Percentiles rank a stretch among this genome's conserved stretches.
phyloP scores from a whole-genome alignment of 129 eudicot species.

The Artemisia tridentata region DNA sequence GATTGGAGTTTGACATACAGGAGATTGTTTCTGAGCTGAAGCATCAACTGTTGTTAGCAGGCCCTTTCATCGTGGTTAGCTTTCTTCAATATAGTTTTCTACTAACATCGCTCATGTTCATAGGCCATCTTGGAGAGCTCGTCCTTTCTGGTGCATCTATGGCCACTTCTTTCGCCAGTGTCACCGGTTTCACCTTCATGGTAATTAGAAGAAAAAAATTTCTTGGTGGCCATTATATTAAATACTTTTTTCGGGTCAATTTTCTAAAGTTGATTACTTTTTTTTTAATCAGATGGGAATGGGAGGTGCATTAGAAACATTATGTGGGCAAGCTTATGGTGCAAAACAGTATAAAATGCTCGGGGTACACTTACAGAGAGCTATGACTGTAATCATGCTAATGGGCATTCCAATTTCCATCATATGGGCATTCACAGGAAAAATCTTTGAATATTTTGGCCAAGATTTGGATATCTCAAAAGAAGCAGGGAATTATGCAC shows the following conservation, averaged over 20 bases:
- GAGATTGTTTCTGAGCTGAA: constrained; percentile 25
- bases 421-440: constrained; percentile 33
- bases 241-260: background rate
- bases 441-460: constrained; percentile 28
- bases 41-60: constrained; percentile 34
- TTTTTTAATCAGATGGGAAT: constrained; percentile 41
- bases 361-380: constrained; percentile 45
- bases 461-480: constrained; percentile 40
- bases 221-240: background rate
- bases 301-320: constrained; percentile 52
- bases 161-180: constrained; percentile 37
- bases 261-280: constrained; percentile 11
- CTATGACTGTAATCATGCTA: constrained; percentile 33
- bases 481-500: constrained; percentile 40
- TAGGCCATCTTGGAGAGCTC: constrained; percentile 40
- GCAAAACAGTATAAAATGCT: constrained; percentile 46
- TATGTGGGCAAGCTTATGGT: constrained; percentile 55
- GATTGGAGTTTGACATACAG: background rate
- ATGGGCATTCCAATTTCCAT: constrained; percentile 40
- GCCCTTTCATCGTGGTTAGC: constrained; percentile 35
- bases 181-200: constrained; percentile 36
- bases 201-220: no score
- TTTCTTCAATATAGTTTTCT: constrained; percentile 33
- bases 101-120: constrained; percentile 34
- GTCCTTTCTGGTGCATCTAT: constrained; percentile 37